Percentiles rank a stretch among this genome's conserved stretches.
These are phyloP conservation scores for Tympanopsis confertula DNA, from an alignment of 2,329 filamentous ascomycete genomes.

Conservation along the genomic window DNA sequence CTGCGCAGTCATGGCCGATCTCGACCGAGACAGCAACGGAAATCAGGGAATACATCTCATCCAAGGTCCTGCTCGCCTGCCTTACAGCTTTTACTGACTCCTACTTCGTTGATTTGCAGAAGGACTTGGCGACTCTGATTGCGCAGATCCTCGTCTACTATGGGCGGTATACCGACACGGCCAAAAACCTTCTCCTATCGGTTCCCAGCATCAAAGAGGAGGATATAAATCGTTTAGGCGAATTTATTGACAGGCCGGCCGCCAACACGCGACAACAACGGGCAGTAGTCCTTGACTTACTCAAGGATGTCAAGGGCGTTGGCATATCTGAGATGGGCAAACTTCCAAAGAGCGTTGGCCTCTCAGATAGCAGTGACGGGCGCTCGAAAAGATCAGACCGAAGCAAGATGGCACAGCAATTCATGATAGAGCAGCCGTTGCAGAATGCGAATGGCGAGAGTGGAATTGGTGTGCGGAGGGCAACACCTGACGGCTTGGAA, in stretches of 20 bases:
- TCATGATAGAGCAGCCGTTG: conserved; percentile 38
- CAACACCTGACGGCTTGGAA: conserved; percentile 11
- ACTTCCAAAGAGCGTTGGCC: conserved; percentile 43
- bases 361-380: conserved; percentile 11
- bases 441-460: conserved; percentile 3
- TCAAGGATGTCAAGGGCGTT: conserved; percentile 79
- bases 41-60: conserved; percentile 81
- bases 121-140: conserved; percentile 79
- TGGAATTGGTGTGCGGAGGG: conserved; percentile 1
- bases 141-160: conserved; percentile 75
- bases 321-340: conserved; percentile 90
- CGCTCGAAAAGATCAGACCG: conserved; percentile 31
- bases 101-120: conserved; percentile 93
- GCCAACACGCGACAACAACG: conserved; percentile 66
- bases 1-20: conserved; percentile 28
- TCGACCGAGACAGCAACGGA: conserved; percentile 43
- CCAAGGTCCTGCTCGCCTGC: conserved; percentile 78
- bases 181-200: conserved; percentile 63
- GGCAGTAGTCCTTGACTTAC: conserved; percentile 68
- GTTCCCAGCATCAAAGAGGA: conserved; percentile 64
- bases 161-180: conserved; percentile 55
- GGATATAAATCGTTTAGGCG: conserved; percentile 55
- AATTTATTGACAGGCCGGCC: conserved; percentile 43
- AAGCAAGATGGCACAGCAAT: conserved; percentile 54
- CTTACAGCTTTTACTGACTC: conserved; percentile 85